Evolutionary conservation across 2,329 filamentous ascomycete genomes (phyloP).

Genomic region (Teratosphaeria pseudoeucalypti): DNA sequence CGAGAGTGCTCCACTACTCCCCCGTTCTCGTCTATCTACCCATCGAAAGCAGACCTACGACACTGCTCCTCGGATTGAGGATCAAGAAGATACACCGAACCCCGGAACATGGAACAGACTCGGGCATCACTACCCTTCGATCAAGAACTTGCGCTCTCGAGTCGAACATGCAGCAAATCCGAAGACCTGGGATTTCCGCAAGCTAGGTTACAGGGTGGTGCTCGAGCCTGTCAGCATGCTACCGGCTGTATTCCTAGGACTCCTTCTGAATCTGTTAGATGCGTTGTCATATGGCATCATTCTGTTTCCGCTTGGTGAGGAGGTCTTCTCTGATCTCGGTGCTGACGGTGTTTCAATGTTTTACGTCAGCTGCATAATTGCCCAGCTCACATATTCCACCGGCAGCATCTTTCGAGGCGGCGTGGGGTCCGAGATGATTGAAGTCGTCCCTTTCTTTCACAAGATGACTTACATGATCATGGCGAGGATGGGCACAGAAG

Average conservation of each 20-base stretch:
- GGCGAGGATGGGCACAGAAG: conserved; percentile 62
- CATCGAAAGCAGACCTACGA: conserved; percentile 14
- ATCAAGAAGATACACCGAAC: conserved; percentile 11
- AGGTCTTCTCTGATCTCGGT: conserved; percentile 75
- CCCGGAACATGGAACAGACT: conserved; percentile 20
- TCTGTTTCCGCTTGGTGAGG: conserved; percentile 79
- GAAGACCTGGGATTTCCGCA: conserved; percentile 59
- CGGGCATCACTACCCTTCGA: conserved; percentile 20
- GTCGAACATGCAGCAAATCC: conserved; percentile 41
- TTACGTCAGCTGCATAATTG: conserved; percentile 93
- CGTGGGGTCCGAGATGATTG: conserved; percentile 94
- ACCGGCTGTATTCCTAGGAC: conserved; percentile 77
- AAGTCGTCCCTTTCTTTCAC: conserved; percentile 97
- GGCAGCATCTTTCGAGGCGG: conserved; percentile 84
- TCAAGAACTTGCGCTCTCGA: conserved; percentile 6
- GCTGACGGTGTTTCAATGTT: conserved; percentile 96
- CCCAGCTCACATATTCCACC: conserved; percentile 81
- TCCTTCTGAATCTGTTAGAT: conserved; percentile 87
- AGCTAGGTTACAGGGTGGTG: conserved; percentile 54
- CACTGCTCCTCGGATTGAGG: conserved; percentile 12
- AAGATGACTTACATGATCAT: conserved; percentile 93
- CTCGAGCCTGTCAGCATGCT: conserved; percentile 60
- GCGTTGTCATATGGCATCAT: conserved; percentile 88
- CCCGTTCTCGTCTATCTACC: conserved; percentile 16
- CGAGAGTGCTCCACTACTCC: conserved; percentile 29